Evolutionary conservation across 352 stramenopile genomes (phyloP), one percentile per base, ranked within the genome.

Genomic region (Phytophthora lateralis): DNA sequence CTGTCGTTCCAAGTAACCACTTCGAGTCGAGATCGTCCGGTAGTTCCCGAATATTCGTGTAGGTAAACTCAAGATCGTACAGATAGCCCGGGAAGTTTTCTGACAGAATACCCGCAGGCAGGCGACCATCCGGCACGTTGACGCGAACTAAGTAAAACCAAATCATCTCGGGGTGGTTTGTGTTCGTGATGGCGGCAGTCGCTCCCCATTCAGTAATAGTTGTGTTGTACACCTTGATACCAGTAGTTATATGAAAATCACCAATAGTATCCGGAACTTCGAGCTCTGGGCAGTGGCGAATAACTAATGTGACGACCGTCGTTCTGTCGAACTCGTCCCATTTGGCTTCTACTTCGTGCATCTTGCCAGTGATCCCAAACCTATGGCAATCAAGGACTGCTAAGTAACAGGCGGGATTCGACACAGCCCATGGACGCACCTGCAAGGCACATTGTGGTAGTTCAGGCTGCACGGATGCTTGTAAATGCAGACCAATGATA

Each of bases 131-230:
- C 0, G 67, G 47, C 43, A 85, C 64, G 12, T 67, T 66, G 35
- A 75, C 69, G 9, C 61, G 60, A 14, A 83, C 49, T 3, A 84
- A 41, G n/a, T 69, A 76, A n/a, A 80, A 30, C 12, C 63, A 73
- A 24, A 70, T 57, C 7, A 85, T 43, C 3, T 37, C 24, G 10
- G 63, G 60, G 29, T 79, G 67, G 50, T 61, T 41, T 14, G 11
- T 34, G 17, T 65, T 54, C 4, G 45, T 65, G 18, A 78, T 21
- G 6, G 63, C 74, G 4, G 71, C 70, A 20, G 75, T 62, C 4
- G 26, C 50, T 0, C 24, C 14, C 73, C 73, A 82, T 8, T 55
- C 50, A 9, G 44, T 14, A 34, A 82, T 54, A 6, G 70, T 75
- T 17, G 63, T 71, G 39, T 82, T 82, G 51, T 65, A 65, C 17